These are phyloP conservation scores for Trametes hirsuta DNA, from an alignment of 1,284 basidiomycete species.

Conservation along the genomic window DNA sequence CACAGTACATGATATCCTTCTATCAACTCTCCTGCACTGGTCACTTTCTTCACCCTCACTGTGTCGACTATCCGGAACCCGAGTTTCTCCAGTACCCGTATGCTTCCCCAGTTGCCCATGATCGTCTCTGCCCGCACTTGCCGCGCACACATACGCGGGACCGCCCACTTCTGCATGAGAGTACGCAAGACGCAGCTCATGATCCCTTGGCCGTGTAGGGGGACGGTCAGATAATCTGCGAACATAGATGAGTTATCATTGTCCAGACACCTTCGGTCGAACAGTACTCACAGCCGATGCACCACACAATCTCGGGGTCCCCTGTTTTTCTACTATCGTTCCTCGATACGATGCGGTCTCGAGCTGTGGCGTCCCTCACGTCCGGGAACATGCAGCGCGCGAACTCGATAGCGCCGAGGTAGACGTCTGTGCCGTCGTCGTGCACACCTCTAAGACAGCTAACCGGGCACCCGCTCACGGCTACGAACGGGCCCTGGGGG, in stretches of 20 bases:
- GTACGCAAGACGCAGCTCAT: slow-evolving; percentile 62
- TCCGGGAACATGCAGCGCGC: slow-evolving; percentile 40
- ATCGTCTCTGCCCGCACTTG: slow-evolving; percentile 49
- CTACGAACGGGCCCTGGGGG: slow-evolving; percentile 32
- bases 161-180: slow-evolving; percentile 56
- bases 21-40: slow-evolving; percentile 24
- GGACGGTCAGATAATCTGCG: slow-evolving; percentile 56
- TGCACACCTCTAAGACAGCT: slow-evolving; percentile 48
- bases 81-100: slow-evolving; percentile 65
- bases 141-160: slow-evolving; percentile 59
- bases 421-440: slow-evolving; percentile 50
- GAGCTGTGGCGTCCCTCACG: slow-evolving; percentile 37
- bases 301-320: slow-evolving; percentile 55
- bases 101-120: slow-evolving; percentile 57
- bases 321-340: slow-evolving; percentile 44
- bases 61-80: slow-evolving; percentile 52
- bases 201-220: slow-evolving; percentile 65
- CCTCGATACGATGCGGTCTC: slow-evolving; percentile 37
- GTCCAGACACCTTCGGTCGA: not conserved
- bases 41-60: slow-evolving; percentile 39
- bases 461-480: slow-evolving; percentile 48
- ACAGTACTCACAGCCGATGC: slow-evolving; percentile 48
- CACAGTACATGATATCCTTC: slow-evolving; percentile 33
- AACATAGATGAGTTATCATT: slow-evolving; percentile 21
- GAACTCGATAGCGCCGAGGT: slow-evolving; percentile 49